Evolutionary conservation across 139 green algal species (phyloP).

Genomic region (Chlamydomonas sphaeroides): DNA sequence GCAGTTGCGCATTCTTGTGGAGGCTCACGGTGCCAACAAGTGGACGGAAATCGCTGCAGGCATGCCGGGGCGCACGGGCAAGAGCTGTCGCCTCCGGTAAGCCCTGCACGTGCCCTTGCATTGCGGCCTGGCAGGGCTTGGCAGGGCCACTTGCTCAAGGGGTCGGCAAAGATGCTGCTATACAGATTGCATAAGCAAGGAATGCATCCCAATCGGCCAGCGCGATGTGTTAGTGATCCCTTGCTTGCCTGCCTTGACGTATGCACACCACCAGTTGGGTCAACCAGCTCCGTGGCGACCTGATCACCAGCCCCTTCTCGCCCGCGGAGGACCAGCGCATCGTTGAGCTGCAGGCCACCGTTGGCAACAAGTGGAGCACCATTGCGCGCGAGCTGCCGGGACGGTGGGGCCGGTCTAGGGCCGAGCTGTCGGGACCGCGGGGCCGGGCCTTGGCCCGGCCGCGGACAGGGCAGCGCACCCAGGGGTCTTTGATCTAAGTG

Average conservation of each 20-base stretch:
- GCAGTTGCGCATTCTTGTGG: constrained; percentile 66
- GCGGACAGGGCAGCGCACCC: too few relatives aligned
- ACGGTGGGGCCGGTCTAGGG: constrained; percentile 14
- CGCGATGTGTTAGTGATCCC: too few relatives aligned
- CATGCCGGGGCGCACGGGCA: constrained; percentile 69
- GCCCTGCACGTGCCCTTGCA: background rate
- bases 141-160: too few relatives aligned
- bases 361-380: constrained; percentile 68
- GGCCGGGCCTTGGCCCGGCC: too few relatives aligned
- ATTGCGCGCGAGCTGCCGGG: constrained; percentile 67
- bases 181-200: too few relatives aligned
- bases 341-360: constrained; percentile 48
- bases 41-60: constrained; percentile 69
- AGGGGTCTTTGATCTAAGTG: too few relatives aligned
- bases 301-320: constrained; percentile 58
- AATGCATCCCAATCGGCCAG: too few relatives aligned
- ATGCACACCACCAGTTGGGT: constrained; percentile 54
- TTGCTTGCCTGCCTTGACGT: too few relatives aligned
- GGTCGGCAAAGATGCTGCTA: too few relatives aligned
- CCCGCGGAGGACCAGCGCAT: constrained; percentile 56
- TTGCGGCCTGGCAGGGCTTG: too few relatives aligned
- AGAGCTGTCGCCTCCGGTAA: constrained; percentile 75
- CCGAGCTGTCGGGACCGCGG: too few relatives aligned
- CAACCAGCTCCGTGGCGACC: constrained; percentile 67
- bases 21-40: constrained; percentile 71